Percentiles rank a stretch among this genome's conserved stretches.
Evolutionary conservation across 2,329 filamentous ascomycete genomes (phyloP).

Genomic region (Taxawa tesnikishii): DNA sequence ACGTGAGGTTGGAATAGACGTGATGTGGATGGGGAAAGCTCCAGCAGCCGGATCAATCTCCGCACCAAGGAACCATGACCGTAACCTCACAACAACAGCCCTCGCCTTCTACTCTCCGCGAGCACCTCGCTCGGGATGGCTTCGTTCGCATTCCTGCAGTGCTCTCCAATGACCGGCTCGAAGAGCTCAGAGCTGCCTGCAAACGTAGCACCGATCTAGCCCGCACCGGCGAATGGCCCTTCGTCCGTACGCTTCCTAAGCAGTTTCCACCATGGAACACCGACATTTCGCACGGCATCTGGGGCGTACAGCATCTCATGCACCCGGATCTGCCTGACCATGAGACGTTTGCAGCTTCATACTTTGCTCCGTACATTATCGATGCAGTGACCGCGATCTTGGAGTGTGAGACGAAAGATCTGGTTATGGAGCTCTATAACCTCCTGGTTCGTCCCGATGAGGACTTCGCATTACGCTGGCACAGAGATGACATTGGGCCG

Average conservation of each 20-base stretch:
- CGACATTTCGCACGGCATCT: conserved; percentile 52
- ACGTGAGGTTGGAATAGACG: no score
- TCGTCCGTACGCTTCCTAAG: conserved; percentile 74
- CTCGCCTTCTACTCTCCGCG: conserved; percentile 25
- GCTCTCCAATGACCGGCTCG: conserved; percentile 44
- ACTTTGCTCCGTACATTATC: conserved; percentile 59
- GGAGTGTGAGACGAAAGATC: conserved; percentile 37
- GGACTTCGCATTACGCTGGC: conserved; percentile 70
- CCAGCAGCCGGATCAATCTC: no score
- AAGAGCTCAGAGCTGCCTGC: conserved; percentile 48
- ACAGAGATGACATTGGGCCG: conserved; percentile 70
- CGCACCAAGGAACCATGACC: no score
- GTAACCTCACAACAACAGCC: no score
- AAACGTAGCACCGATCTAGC: conserved; percentile 46
- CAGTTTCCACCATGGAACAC: conserved; percentile 82
- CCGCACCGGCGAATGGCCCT: conserved; percentile 62
- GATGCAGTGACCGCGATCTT: conserved; percentile 54
- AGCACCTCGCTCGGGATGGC: conserved; percentile 55
- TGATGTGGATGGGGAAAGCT: no score
- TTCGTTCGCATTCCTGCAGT: conserved; percentile 62
- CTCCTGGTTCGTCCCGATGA: conserved; percentile 61
- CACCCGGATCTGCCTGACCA: conserved; percentile 57
- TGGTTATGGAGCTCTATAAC: conserved; percentile 85
- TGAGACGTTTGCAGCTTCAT: conserved; percentile 49
- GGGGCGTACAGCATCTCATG: conserved; percentile 79